phyloP scores from a whole-genome alignment of 305 asterid species.

The Solanum chacoense region DNA sequence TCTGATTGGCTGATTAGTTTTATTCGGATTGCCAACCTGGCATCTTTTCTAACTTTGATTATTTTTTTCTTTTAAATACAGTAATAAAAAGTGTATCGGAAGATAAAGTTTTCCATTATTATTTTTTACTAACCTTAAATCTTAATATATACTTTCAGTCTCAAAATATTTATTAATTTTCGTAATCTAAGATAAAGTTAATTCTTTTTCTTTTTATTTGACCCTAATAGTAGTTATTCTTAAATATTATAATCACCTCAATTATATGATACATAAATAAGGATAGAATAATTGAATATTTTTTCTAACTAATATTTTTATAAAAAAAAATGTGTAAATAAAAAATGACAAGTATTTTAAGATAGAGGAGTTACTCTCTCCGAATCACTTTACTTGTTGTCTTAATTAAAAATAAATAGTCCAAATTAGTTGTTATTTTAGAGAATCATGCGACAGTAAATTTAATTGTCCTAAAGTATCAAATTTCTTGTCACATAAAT shows the following conservation, averaged over 20 bases:
- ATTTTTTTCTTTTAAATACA: not conserved
- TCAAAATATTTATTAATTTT: not conserved
- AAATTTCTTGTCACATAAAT: too few relatives aligned
- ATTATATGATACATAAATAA: not conserved
- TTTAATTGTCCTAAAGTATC: too few relatives aligned
- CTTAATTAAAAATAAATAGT: not conserved
- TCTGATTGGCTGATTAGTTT: not conserved
- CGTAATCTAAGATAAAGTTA: rapidly evolving
- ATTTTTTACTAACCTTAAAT: not conserved
- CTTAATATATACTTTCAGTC: not conserved
- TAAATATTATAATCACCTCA: not conserved
- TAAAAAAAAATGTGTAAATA: not conserved
- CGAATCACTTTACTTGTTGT: not conserved
- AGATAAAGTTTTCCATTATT: not conserved
- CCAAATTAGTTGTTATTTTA: not conserved
- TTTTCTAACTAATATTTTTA: not conserved
- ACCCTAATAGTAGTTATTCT: not conserved
- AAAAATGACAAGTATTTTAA: not conserved
- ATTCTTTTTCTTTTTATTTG: not conserved
- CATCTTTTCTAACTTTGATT: not conserved
- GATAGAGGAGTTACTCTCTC: not conserved
- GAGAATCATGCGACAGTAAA: not conserved
- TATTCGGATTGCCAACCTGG: slow-evolving; percentile 3
- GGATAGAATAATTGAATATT: not conserved
- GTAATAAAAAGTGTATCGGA: not conserved